Evolutionary conservation across 1,139 yeast genomes (phyloP).

Genomic region (Magnusiomyces sp.): DNA sequence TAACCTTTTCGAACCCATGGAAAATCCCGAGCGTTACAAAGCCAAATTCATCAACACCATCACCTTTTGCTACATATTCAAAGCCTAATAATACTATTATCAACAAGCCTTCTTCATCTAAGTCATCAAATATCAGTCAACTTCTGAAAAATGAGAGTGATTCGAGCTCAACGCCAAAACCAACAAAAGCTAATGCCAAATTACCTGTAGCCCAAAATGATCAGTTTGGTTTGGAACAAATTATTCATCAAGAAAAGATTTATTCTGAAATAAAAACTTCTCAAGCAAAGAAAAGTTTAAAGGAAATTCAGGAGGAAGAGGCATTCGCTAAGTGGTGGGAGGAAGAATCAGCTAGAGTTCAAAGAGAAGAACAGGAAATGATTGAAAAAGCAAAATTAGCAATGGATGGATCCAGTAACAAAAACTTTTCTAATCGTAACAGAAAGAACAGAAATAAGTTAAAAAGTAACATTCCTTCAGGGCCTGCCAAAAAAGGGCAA

Average conservation of each 20-base stretch:
- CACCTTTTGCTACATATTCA: constrained; percentile 3
- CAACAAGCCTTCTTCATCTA: too few species aligned
- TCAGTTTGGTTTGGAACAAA: constrained; percentile 23
- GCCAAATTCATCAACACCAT: not conserved
- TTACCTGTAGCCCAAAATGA: too few species aligned
- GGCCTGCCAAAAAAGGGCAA: too few species aligned
- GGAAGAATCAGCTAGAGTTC: constrained; percentile 55
- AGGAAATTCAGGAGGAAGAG: constrained; percentile 69
- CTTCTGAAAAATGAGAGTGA: too few species aligned
- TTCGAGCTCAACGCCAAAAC: not conserved
- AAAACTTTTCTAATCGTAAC: too few species aligned
- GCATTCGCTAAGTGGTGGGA: constrained; percentile 82
- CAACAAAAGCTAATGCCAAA: not conserved
- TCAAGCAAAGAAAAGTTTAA: constrained; percentile 39
- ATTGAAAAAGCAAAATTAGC: constrained; percentile 79
- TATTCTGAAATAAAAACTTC: constrained; percentile 34
- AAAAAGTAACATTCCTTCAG: too few species aligned
- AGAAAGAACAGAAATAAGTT: too few species aligned
- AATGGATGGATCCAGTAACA: too few species aligned
- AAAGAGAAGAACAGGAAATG: constrained; percentile 36
- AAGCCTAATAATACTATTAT: too few species aligned
- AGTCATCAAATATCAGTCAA: too few species aligned
- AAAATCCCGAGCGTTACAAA: constrained; percentile 7
- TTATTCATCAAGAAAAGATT: constrained; percentile 43
- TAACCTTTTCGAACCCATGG: constrained; percentile 13